A percentile compares a stretch with the other conserved stretches of the same genome.
phyloP scores from a whole-genome alignment of 331 rosid genomes.

The Quercus phellos region DNA sequence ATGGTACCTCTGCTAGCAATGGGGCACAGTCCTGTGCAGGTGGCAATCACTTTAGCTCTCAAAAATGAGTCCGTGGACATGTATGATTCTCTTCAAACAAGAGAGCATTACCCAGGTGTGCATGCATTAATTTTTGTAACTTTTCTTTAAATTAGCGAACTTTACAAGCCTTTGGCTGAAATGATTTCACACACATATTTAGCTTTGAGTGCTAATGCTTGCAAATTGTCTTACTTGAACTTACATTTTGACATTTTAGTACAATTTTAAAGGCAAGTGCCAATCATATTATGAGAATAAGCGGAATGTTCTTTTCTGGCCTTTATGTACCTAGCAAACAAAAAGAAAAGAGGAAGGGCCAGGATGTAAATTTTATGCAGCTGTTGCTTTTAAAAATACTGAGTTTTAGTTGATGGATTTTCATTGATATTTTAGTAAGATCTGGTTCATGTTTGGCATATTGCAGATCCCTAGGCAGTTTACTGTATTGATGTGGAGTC shows the following conservation, averaged over 20 bases:
- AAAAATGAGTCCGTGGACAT: slow-evolving; percentile 21
- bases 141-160: background rate
- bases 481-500: background rate
- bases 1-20: slow-evolving; percentile 48
- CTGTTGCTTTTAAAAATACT: background rate
- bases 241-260: background rate
- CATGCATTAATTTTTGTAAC: slow-evolving; percentile 1
- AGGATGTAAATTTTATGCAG: background rate
- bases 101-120: slow-evolving; percentile 19
- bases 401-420: background rate
- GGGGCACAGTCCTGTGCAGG: slow-evolving; percentile 42
- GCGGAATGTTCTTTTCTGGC: background rate
- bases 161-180: slow-evolving; percentile 18
- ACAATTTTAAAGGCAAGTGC: background rate
- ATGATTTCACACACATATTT: background rate
- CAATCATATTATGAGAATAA: background rate
- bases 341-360: background rate
- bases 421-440: background rate
- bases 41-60: slow-evolving; percentile 1
- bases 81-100: background rate
- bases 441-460: background rate
- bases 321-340: background rate
- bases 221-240: background rate
- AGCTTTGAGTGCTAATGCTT: too few species aligned
- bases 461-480: background rate